These are phyloP conservation scores for Kuraishia ogatae DNA, from an alignment of 805 yeast species.

Conservation along the genomic window DNA sequence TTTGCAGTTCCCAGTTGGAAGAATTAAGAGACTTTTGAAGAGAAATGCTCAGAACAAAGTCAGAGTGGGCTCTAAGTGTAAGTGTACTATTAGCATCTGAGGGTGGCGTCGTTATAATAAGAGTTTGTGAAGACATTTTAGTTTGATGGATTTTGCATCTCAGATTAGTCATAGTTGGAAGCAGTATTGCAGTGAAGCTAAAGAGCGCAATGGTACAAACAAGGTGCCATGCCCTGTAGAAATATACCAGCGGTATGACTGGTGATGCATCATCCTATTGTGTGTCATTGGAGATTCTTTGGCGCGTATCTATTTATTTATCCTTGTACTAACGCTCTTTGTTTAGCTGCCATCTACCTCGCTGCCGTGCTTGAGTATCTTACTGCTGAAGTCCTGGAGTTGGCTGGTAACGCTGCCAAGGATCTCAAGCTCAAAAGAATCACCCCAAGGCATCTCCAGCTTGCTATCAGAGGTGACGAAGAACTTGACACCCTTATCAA, in stretches of 20 bases:
- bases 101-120: too few species aligned
- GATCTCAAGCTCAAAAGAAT: conserved; percentile 93
- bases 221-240: too few species aligned
- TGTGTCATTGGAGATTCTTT: too few species aligned
- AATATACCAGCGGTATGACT: too few species aligned
- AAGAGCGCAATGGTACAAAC: too few species aligned
- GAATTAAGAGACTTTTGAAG: conserved; percentile 95
- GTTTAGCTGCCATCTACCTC: conserved; percentile 76
- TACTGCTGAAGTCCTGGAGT: conserved; percentile 93
- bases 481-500: conserved; percentile 92
- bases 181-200: too few species aligned
- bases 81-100: not conserved
- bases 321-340: conserved; percentile 3
- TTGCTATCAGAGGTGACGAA: conserved; percentile 98
- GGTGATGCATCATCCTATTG: too few species aligned
- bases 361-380: conserved; percentile 94
- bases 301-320: not conserved
- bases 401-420: conserved; percentile 98
- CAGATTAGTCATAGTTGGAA: too few species aligned
- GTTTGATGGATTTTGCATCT: too few species aligned
- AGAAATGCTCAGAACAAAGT: conserved; percentile 71
- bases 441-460: conserved; percentile 95
- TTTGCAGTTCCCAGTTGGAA: conserved; percentile 95
- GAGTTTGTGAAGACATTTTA: too few species aligned
- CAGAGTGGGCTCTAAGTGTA: conserved; percentile 55